Base-by-base conservation (phyloP, 2,329 filamentous ascomycete genomes). In the Trichoderma aggressivum region DNA sequence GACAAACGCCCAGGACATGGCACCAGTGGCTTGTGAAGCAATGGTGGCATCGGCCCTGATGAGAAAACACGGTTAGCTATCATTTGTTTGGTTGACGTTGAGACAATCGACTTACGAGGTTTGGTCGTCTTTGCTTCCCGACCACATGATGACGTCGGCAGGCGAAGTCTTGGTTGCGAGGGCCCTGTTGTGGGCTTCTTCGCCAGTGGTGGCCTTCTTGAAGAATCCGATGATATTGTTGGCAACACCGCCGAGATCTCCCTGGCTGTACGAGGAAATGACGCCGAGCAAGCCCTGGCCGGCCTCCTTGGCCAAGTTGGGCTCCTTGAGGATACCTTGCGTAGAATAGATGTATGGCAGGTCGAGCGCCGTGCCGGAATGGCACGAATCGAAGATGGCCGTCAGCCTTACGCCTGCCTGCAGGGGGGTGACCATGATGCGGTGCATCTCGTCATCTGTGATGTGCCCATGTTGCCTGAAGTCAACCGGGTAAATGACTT, bases 1-100 rank as follows among this genome's bases (percentile, higher is more conserved):
- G 80, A 99, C 94, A 80, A 99, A 99, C 11, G 96, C 96, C 90
- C 93, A 98, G 1, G 94, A 97, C 96, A 99, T 98, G 79, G 96
- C 96, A 66, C 96, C 96, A 0, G 96, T 98, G 32, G 96, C 95
- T 82, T 98, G 89, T 65, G 94, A 92, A 43, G 88, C 90, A 76
- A 98, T 98, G 24, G 90, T 92, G n/a, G 95, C 94, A 80, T 99
- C 96, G 81, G 94, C 92, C 74, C 94, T 97, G 76, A 16, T 11
- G 26, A 28, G 72, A 62, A 5, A 24, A 3, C 24, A 7, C 18
- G 8, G 56, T 59, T 55, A 68, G 64, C 21, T 43, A 14, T n/a
- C 12, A 12, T 18, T 21, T 21, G n/a, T 30, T 30, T 8, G 6
- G 2, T 16, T 6, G 8, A 43, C 11, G 28, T 43, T 18, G 0